Base-by-base conservation (phyloP, 208 protist species). In the Trypanosoma avium region DNA sequence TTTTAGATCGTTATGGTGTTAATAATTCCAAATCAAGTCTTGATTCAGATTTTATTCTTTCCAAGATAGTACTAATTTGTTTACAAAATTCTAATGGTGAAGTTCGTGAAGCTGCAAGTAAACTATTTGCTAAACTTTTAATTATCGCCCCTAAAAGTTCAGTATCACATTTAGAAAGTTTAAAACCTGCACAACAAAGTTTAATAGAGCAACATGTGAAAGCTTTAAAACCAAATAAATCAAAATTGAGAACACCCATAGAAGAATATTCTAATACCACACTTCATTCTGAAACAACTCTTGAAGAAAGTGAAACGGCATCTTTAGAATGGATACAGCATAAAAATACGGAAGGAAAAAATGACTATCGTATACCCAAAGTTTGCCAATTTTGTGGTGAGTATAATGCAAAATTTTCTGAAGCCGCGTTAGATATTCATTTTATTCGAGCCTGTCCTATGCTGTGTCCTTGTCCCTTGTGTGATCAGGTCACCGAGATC, bases 401-500 rank as follows among this genome's bases (percentile, higher is more conserved):
- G 73, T 90, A 77, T 61, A 79, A 94, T 67, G 47, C 43, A 6
- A 70, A 66, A 35, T 95, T 94, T 62, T 82, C 70, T 13, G 87
- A 90, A 43, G 72, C 83, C 27, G 80, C 73, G 19, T 53, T 97
- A 21, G 88, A 96, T 56, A 68, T 90, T 49, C 92, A 97, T 77
- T 95, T 92, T 52, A 75, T 94, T 36, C 79, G 84, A 12, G 71
- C 70, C 0, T 97, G 92, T 59, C 92, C 92, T 42, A 96, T 97
- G 92, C 81, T 97, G 17, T 94, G 87, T 62, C 90, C 84, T 12
- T 97, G 92, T 60, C 90, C 87, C 27, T 70, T 96, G 53, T 97
- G 92, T 48, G 84, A 93, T 48, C 90, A 97, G 79, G 87, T 97
- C 32, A 95, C 88, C 26, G 88, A 97, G 68, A 94, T 97, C 53